Evolutionary conservation across 2,329 filamentous ascomycete species (phyloP), one percentile per base, ranked within the genome.

Genomic region (Emericellopsis cladophorae): DNA sequence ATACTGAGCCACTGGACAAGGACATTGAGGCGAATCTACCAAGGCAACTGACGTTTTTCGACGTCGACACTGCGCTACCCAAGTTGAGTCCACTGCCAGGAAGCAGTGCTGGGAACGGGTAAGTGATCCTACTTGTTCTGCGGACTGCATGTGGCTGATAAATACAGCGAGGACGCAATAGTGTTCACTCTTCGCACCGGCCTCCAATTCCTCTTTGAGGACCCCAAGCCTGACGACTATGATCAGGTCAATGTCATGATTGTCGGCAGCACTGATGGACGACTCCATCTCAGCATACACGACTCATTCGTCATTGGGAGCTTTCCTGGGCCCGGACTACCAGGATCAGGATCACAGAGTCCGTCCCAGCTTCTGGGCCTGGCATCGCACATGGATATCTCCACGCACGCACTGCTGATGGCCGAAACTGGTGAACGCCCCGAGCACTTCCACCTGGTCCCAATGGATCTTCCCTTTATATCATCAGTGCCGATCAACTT

Each of bases 391-490:
- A 73, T 81, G 0, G 68, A 79, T 26, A 71, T 79, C 37, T 81
- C 84, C n/a, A 88, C 83, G 0, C 86, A 95, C 56, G 70, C 78
- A 9, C 66, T 95, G 1, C 59, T 94, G 8, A 65, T 83, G 16
- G 54, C 57, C 2, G 58, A 65, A 6, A 57, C 65, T 23, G 39
- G 46, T 5, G 45, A 47, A 7, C 51, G 52, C 12, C 52, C 58
- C 5, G 47, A 57, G 14, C 57, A 64, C 6, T 51, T 65, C 2
- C 54, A 76, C 44, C 61, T 90, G n/a, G 66, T 89, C 0, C 84
- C 84, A 1, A 75, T 94, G 55, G 85, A 93, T 49, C 66, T 95
- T n/a, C 77, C 81, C 0, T 93, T 95, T 53, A 76, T 94, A 37
- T 79, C 80, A 4, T 80, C 80, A 12, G 81, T 80, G 3, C 84